These are phyloP conservation scores for Groenewaldozyma salmanticensis DNA, from an alignment of 805 yeast species.

Conservation along the genomic window DNA sequence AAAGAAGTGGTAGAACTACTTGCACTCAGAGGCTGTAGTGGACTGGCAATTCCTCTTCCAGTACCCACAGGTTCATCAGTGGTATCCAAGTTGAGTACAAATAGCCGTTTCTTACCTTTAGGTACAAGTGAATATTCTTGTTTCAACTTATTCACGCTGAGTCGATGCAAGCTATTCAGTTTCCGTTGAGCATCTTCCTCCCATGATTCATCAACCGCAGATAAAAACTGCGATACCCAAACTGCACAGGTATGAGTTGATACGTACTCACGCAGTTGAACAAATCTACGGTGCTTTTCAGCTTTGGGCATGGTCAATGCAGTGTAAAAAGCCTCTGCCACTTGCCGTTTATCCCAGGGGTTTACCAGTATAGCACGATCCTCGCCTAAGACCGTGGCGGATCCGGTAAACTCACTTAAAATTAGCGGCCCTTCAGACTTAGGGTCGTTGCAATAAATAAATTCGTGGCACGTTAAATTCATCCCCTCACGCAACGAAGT, in stretches of 20 bases:
- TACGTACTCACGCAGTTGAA: constrained; percentile 47
- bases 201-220: constrained; percentile 45
- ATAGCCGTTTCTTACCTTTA: constrained; percentile 32
- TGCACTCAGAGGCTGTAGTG: background rate
- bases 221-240: constrained; percentile 60
- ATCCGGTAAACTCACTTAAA: constrained; percentile 89
- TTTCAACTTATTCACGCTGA: constrained; percentile 29
- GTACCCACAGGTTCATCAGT: constrained; percentile 6
- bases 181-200: constrained; percentile 36
- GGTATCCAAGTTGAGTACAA: constrained; percentile 44
- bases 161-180: constrained; percentile 23
- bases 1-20: background rate
- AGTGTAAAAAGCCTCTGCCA: constrained; percentile 50
- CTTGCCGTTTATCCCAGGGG: constrained; percentile 76
- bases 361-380: constrained; percentile 63
- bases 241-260: constrained; percentile 55
- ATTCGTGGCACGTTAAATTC: constrained; percentile 95
- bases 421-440: constrained; percentile 33
- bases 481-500: constrained; percentile 93
- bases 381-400: constrained; percentile 57
- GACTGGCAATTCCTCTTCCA: background rate
- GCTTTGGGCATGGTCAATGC: constrained; percentile 55
- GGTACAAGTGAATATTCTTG: constrained; percentile 23
- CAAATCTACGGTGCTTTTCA: constrained; percentile 57
- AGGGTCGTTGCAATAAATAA: constrained; percentile 47